These are phyloP conservation scores for Begonia fuchsioides DNA, from an alignment of 306 rosid genomes.

Conservation along the genomic window DNA sequence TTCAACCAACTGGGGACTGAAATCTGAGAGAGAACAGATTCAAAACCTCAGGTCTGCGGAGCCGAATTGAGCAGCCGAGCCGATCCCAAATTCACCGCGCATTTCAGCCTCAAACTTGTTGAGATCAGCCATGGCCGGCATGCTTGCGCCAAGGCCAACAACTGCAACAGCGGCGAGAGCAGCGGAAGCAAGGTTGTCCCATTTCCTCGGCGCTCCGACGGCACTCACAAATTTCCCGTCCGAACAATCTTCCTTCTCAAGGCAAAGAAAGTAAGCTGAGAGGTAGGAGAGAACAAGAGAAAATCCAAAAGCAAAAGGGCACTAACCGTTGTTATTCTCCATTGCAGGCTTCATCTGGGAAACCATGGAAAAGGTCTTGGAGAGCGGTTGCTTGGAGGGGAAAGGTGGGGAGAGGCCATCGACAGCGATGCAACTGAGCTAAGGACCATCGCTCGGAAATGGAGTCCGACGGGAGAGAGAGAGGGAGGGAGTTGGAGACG, in stretches of 20 bases:
- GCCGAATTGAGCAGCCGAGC: constrained; percentile 90
- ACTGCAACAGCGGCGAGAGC: constrained; percentile 49
- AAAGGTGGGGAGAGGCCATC: constrained; percentile 16
- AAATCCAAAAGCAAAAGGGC: neutral
- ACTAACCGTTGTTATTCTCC: constrained; percentile 13
- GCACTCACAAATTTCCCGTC: constrained; percentile 14
- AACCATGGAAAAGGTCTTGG: constrained; percentile 16
- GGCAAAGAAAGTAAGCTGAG: constrained; percentile 11
- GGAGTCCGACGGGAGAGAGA: constrained; percentile 8
- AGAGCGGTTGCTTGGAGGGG: constrained; percentile 20
- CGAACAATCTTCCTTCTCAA: constrained; percentile 22
- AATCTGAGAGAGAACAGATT: constrained; percentile 5
- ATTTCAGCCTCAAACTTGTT: constrained; percentile 67
- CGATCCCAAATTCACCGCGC: constrained; percentile 88
- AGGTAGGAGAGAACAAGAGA: neutral
- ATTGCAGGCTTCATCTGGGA: constrained; percentile 22
- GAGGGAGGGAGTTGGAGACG: neutral
- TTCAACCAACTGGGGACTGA: too few relatives aligned
- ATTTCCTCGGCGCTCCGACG: constrained; percentile 26
- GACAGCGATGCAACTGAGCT: constrained; percentile 37
- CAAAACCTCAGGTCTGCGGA: constrained; percentile 72
- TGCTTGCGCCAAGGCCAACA: constrained; percentile 40
- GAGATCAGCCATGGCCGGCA: constrained; percentile 80
- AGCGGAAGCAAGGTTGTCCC: constrained; percentile 43
- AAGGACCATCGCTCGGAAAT: constrained; percentile 31